Conservation (phyloP, 768 basidiomycete genomes). For the Collybia nuda region DNA sequence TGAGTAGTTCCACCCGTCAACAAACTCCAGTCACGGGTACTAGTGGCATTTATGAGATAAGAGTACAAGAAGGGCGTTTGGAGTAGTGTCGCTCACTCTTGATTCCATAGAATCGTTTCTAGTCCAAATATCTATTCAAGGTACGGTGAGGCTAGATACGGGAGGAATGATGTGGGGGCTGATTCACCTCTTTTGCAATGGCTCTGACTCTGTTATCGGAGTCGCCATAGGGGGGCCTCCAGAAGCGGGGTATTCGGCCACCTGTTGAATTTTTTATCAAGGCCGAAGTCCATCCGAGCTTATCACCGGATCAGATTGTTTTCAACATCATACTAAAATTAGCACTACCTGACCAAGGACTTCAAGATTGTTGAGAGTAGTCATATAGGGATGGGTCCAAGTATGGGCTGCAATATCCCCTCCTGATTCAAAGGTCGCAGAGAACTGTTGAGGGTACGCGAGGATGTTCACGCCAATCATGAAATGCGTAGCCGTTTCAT, state of each 20-base stretch:
- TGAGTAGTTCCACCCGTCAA: constrained; percentile 41
- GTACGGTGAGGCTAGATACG: no score
- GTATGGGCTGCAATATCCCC: constrained; percentile 58
- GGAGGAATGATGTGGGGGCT: not conserved
- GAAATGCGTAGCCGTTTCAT: constrained; percentile 80
- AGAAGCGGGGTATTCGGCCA: constrained; percentile 68
- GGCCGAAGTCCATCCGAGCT: constrained; percentile 80
- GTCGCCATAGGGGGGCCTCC: constrained; percentile 90
- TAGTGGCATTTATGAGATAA: constrained; percentile 20
- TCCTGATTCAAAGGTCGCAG: constrained; percentile 44
- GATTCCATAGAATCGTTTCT: constrained; percentile 87
- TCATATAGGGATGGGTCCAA: constrained; percentile 82
- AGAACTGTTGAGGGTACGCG: constrained; percentile 53
- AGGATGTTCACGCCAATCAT: constrained; percentile 84
- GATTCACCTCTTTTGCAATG: constrained; percentile 72
- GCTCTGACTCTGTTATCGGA: constrained; percentile 81
- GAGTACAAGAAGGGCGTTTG: not conserved
- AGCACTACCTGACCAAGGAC: constrained; percentile 56
- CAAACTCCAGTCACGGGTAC: constrained; percentile 78
- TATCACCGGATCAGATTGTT: constrained; percentile 2
- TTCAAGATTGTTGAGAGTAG: constrained; percentile 65
- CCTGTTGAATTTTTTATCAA: constrained; percentile 80
- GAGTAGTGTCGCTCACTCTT: constrained; percentile 53
- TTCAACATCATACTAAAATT: not conserved
- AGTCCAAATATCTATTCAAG: constrained; percentile 63